Base-by-base conservation (phyloP, 2,329 filamentous ascomycete genomes). In the Simplicillium aogashimaense region DNA sequence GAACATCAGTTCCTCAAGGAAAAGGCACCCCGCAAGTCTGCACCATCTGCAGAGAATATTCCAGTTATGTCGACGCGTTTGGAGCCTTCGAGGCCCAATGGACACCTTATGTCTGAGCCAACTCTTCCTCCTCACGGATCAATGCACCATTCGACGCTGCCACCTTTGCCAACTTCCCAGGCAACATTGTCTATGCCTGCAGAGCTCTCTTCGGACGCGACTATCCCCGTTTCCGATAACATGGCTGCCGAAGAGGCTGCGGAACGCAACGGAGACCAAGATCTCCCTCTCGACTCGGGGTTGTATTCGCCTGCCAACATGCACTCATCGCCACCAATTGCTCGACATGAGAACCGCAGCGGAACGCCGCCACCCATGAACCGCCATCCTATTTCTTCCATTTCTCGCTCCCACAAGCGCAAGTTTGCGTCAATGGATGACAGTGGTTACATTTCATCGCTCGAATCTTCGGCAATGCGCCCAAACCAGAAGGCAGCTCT, bases 361-460 rank as follows among this genome's bases (percentile, higher is more conserved):
- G 81, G 81, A 46, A 94, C 89, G 7, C 86, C 90, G 14, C 86
- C 88, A 28, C 81, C 83, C 17, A 71, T 74, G 37, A 72, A 73
- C 31, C 72, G 74, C 42, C 71, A 77, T 36, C 66, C 72, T 30
- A 65, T 72, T 31, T 81, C 81, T 15, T 84, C 84, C n/a, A 72
- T 72, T 34, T 65, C 69, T 38, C 78, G 78, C 38, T 76, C 79
- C 31, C 80, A 82, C 49, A 86, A 86, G 63, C 81, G 84, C 49
- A 90, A 87, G 59, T 78, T 84, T 52, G 76, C 76, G 25, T 82
- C 83, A 11, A 82, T 94, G 68, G 86, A 76, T 53, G 92, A 98
- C 61, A 97, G 90, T 57, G 92, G 92, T 32, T 98, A 97, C 61
- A 95, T 94, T 57, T 97, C 92, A 2, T 95, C 89, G 0, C 73